Base-by-base conservation (phyloP, 805 yeast genomes). In the Kluyveromyces dobzhanskii region DNA sequence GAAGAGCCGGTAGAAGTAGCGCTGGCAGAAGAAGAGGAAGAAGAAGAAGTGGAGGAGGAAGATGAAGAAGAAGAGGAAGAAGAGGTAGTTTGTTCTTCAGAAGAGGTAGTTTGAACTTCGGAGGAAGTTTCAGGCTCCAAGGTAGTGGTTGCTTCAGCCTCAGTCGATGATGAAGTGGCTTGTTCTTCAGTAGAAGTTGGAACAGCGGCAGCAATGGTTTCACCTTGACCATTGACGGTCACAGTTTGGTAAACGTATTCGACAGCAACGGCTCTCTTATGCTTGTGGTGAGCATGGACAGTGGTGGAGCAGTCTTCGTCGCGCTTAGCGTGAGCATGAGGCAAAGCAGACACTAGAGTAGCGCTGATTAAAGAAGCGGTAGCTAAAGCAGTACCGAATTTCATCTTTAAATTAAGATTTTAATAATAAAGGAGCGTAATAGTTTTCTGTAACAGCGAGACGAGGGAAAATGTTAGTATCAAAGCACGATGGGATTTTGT, bases 211-310 rank as follows among this genome's bases (percentile, higher is more conserved):
- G 65, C 50, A 43, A 73, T 53, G 35, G 76, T 68, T 41, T 61
- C 50, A 44, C 76, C 76, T n/a, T 64, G 56, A 35, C 62, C 69
- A 44, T 71, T 68, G 37, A 73, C 78, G 18, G 74, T 67, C 37
- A 74, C 71, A 24, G 78, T 73, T 49, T 74, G 73, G 56, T 75
- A 72, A 26, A 68, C 71, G 45, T 70, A 69, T 52, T 70, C 73
- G 44, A 69, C 65, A 31, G 73, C 75, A 39, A 69, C 65, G 18
- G 72, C 75, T 59, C 75, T 67, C 62, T 67, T 70, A 55, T 71
- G 75, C 45, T 61, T 58, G 49, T 66, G 74, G 56, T 70, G 75
- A 40, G 62, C 59, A 44, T 64, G 37, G 9, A 49, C 47, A 17
- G 62, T 55, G 38, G 62, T 49, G 39, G 62, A 57, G 23, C 49